Evolutionary conservation across 805 yeast genomes (phyloP), one percentile per base, ranked within the genome.

Genomic region (Hanseniaspora occidentalis): DNA sequence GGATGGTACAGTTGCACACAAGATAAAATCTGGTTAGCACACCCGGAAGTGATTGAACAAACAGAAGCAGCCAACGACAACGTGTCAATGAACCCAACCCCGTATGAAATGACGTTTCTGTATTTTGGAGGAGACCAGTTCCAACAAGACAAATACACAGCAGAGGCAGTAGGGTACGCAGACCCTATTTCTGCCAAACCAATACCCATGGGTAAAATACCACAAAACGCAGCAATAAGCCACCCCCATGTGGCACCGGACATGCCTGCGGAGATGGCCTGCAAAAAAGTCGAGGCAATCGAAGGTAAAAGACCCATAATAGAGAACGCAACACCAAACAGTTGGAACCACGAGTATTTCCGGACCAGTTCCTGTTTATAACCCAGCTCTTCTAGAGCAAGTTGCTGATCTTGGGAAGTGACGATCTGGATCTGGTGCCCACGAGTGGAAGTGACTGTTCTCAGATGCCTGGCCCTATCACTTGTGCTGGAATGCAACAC

Each of bases 151-250:
- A 68, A 73, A 50, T 76, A 79, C 11, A 79, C 62, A 13, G 85
- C 85, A 35, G 85, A 84, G 9, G 79, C 69, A 3, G 84, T 79
- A 18, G 86, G 85, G 47, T 75, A 67, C 2, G 83, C 67, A 17
- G 77, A 69, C 2, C 79, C 79, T 37, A 77, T 56, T 48, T 76
- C 79, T 13, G 79, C 64, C 73, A 79, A 68, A 5, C 77, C 65
- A 18, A 68, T 45, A 14, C 82, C 84, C 11, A 75, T 67, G 3
- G 63, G 52, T 41, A 77, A 51, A 38, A 78, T 71, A 49, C 76
- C 70, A 6, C 65, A 45, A 11, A 33, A 19, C 10, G 77, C 70
- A 25, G 80, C 68, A 9, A 73, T 49, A 26, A 75, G 57, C 85
- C 85, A 79, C 22, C 81, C 79, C 85, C 85, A 79, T 5, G 77